Base-by-base conservation (phyloP, 1,284 basidiomycete genomes). In the Trametes sp. region DNA sequence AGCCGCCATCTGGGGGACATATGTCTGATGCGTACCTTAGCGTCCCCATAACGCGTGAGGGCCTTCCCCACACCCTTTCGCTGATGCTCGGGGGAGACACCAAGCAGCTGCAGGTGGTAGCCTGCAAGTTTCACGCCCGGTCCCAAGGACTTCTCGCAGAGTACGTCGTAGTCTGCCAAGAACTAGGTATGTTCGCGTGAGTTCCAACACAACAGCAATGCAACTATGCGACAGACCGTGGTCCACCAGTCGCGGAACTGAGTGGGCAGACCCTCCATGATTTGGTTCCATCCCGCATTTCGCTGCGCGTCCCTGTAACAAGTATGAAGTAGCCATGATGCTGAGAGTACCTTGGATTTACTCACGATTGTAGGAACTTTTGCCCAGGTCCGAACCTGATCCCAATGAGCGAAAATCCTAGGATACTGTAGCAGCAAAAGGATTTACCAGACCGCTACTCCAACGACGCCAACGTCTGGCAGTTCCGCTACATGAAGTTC, bases 31-130 rank as follows among this genome's bases (percentile, higher is more conserved):
- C 57, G n/a, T 23, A 64, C 70, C 68, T 69, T 69, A 11, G 52
- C 56, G 41, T 68, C 69, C 0, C 54, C 65, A 21, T 52, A 59
- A 3, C 42, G 26, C 11, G 67, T 59, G 7, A 72, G 62, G 0
- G 65, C 50, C 5, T 35, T 57, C 0, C 61, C 69, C 2, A 63
- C 59, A 23, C 70, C 70, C 31, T 64, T 66, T 29, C 41, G 38
- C 50, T 69, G 69, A 35, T 68, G 61, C 2, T 58, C 59, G 2
- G 68, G 70, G 9, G 46, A n/a, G 1, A 64, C 61, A 4, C 69
- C 70, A 28, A 72, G 61, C 23, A 68, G 35, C 46, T 72, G 70
- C 23, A 68, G 53, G 46, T 72, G 69, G n/a, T 68, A 70, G n/a
- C 49, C 42, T 9, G 57, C 66, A 8, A 66, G 61, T 54, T 72